Percentiles rank a stretch among this genome's conserved stretches.
Conservation (phyloP, 2,329 filamentous ascomycete species). For the Colletotrichum ledebouriae region DNA sequence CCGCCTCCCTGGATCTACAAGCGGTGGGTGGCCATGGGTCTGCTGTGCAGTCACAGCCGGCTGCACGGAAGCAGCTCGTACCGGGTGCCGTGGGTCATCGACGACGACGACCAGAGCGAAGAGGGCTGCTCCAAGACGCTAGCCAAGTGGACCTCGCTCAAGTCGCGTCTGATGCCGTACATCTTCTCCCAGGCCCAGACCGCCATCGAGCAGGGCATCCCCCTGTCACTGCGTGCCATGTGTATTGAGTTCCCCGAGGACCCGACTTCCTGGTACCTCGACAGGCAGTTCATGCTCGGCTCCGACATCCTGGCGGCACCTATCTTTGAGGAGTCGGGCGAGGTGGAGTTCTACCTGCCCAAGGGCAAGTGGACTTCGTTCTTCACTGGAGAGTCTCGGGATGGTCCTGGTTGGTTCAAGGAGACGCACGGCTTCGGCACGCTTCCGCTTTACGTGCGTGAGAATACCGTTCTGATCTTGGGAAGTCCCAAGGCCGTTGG, state of each 20-base stretch:
- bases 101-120: conserved; percentile 70
- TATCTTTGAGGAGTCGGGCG: conserved; percentile 72
- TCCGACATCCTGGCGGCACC: conserved; percentile 73
- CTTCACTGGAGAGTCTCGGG: conserved; percentile 63
- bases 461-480: conserved; percentile 63
- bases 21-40: conserved; percentile 82
- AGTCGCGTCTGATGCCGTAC: conserved; percentile 67
- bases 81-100: conserved; percentile 81
- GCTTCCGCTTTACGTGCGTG: conserved; percentile 70
- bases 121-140: conserved; percentile 66
- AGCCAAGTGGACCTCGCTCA: conserved; percentile 62
- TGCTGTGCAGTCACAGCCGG: conserved; percentile 77
- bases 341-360: conserved; percentile 76
- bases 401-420: conserved; percentile 69
- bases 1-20: conserved; percentile 80
- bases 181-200: conserved; percentile 59
- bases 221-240: conserved; percentile 73
- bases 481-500: conserved; percentile 56
- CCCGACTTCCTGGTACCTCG: conserved; percentile 75
- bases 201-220: conserved; percentile 65
- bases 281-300: conserved; percentile 82
- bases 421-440: conserved; percentile 72
- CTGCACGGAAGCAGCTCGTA: conserved; percentile 79
- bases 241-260: conserved; percentile 80
- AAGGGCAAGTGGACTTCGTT: conserved; percentile 61